These are phyloP conservation scores for Penicillium nordicum DNA, from an alignment of 2,329 filamentous ascomycete genomes.

Conservation along the genomic window DNA sequence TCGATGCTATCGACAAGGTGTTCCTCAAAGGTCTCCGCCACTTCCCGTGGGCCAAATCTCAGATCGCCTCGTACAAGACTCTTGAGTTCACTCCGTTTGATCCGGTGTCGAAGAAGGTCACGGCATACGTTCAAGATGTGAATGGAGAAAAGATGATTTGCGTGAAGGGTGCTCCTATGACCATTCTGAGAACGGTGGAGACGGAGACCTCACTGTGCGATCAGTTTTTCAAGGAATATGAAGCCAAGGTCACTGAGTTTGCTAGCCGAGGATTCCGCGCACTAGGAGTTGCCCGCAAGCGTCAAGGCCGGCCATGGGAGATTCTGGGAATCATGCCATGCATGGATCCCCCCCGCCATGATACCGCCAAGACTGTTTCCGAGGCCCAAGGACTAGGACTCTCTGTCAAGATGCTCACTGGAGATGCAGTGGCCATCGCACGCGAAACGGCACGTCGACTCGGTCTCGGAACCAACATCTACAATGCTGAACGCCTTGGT, in stretches of 20 bases:
- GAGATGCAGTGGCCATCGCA: slow-evolving; percentile 89
- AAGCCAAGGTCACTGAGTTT: slow-evolving; percentile 89
- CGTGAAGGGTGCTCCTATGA: slow-evolving; percentile 86
- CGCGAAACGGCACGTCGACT: slow-evolving; percentile 88
- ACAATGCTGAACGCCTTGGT: slow-evolving; percentile 89
- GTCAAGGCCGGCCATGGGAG: slow-evolving; percentile 76
- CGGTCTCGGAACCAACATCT: slow-evolving; percentile 87
- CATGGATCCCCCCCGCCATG: slow-evolving; percentile 85
- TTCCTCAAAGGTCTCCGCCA: slow-evolving; percentile 81
- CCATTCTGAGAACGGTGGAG: slow-evolving; percentile 82
- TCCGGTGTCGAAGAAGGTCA: slow-evolving; percentile 90
- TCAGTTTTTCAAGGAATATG: slow-evolving; percentile 76
- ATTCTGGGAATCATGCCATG: slow-evolving; percentile 95
- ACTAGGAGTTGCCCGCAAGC: slow-evolving; percentile 88
- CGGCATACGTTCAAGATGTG: slow-evolving; percentile 76
- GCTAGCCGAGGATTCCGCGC: slow-evolving; percentile 91
- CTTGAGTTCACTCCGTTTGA: slow-evolving; percentile 85
- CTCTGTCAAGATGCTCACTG: slow-evolving; percentile 94
- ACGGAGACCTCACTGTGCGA: slow-evolving; percentile 73
- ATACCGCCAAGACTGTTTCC: slow-evolving; percentile 84
- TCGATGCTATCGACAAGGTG: slow-evolving; percentile 91
- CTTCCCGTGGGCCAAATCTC: slow-evolving; percentile 78
- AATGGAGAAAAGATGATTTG: slow-evolving; percentile 81
- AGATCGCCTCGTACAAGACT: slow-evolving; percentile 79
- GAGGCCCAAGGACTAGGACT: slow-evolving; percentile 85